Conservation (phyloP, 2,329 filamentous ascomycete genomes). For the Fusarium veterinarium region DNA sequence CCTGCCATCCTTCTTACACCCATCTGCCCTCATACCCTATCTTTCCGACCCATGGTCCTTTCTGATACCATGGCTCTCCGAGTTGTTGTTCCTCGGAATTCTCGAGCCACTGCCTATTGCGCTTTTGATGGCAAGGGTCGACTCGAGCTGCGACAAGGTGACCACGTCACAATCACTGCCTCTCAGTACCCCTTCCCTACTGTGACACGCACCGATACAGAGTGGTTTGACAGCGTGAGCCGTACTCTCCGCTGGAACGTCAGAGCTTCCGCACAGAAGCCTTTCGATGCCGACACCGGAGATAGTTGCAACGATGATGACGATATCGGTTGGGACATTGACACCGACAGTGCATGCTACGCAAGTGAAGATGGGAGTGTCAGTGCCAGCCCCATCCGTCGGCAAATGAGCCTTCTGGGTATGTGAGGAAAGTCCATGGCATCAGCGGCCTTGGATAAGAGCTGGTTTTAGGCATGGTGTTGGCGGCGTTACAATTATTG, state of each 20-base stretch:
- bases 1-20: conserved; percentile 96
- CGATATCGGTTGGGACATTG: conserved; percentile 87
- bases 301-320: conserved; percentile 62
- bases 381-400: conserved; percentile 73
- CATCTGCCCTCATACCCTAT: conserved; percentile 96
- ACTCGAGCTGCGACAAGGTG: conserved; percentile 90
- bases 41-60: conserved; percentile 97
- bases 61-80: conserved; percentile 94
- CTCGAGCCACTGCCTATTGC: conserved; percentile 93
- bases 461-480: conserved; percentile 35
- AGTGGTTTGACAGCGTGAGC: conserved; percentile 97
- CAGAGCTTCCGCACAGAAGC: conserved; percentile 90
- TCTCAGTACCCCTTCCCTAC: conserved; percentile 98
- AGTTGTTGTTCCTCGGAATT: conserved; percentile 85
- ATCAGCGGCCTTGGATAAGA: background rate
- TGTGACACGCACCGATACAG: conserved; percentile 86
- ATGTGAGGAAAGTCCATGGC: conserved; percentile 36
- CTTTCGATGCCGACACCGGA: conserved; percentile 70
- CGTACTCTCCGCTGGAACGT: conserved; percentile 96
- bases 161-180: conserved; percentile 95
- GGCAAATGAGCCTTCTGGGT: conserved; percentile 79
- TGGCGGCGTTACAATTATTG: conserved; percentile 31
- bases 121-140: conserved; percentile 98
- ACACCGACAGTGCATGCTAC: conserved; percentile 82
- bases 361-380: conserved; percentile 79